Percentiles rank a stretch among this genome's conserved stretches.
phyloP scores from a whole-genome alignment of 352 stramenopile genomes.

The Phytophthora uliginosa region DNA sequence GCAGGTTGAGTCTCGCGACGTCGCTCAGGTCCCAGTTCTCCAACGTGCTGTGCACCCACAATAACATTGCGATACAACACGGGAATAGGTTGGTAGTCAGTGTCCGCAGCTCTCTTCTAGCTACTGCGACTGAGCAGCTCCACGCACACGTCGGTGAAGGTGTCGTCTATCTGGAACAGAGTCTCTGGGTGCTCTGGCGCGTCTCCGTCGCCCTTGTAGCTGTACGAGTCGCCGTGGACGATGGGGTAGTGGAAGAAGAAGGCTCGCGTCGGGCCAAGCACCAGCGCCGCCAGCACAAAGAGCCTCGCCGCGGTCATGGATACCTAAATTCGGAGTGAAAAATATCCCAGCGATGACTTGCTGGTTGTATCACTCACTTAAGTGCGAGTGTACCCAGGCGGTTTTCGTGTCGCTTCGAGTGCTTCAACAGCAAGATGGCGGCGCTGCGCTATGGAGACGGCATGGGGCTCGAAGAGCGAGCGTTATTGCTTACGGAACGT shows the following conservation, averaged over 20 bases:
- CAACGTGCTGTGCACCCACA: conserved; percentile 44
- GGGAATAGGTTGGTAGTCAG: neutral
- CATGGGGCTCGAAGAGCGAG: conserved; percentile 58
- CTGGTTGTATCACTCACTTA: neutral
- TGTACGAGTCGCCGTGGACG: conserved; percentile 61
- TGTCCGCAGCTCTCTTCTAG: neutral
- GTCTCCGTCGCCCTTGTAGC: conserved; percentile 64
- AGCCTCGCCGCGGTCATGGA: conserved; percentile 5
- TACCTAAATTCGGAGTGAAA: neutral
- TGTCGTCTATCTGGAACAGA: conserved; percentile 57
- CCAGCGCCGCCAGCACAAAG: conserved; percentile 19
- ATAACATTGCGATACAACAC: neutral
- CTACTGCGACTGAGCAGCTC: neutral
- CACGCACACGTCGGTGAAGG: conserved; percentile 61
- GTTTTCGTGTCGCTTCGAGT: neutral
- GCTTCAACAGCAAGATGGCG: neutral
- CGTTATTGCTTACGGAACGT: conserved; percentile 54
- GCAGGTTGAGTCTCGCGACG: conserved; percentile 52
- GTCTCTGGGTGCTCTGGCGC: conserved; percentile 45
- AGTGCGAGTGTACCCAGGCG: conserved; percentile 17
- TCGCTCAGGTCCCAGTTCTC: conserved; percentile 72
- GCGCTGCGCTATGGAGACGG: conserved; percentile 14
- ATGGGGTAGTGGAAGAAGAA: conserved; percentile 57
- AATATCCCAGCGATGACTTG: neutral
- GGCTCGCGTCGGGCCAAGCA: conserved; percentile 15